Evolutionary conservation across 2,329 filamentous ascomycete genomes (phyloP), one percentile per base, ranked within the genome.

Genomic region (Clonostachys rhizophaga): DNA sequence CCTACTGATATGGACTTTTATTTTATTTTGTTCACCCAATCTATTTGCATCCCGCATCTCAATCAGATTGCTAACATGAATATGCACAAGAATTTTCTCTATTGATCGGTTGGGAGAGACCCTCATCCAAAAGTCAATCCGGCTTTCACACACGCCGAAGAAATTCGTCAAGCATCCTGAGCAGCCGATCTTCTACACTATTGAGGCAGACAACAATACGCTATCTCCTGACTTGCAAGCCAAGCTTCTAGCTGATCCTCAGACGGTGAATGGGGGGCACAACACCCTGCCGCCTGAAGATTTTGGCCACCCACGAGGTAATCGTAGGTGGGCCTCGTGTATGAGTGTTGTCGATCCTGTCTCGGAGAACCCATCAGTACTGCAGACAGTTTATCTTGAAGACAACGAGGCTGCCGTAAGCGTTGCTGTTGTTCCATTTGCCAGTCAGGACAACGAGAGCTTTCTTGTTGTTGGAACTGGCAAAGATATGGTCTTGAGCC

Each of bases 381-480:
- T 94, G 5, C 84, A 88, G 53, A 91, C 83, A 1, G 74, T 97
- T 40, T 86, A 97, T 49, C 69, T 99, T 0, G 85, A 87, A 44
- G 85, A 94, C 39, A 97, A 99, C 55, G 91, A 97, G 66, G 89
- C 91, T 16, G 91, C 92, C 20, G 85, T 96, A 48, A 96, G 90
- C 61, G 81, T 91, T 52, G 86, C 88, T 5, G 81, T 89, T 34
- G 90, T 95, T 2, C 78, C 89, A 0, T 99, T 99, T 62, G 79
- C 89, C 16, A 92, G 88, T 53, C 89, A 95, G 63, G 89, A 95
- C 50, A 86, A 90, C 55, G 91, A 97, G 61, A 82, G 80, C 14
- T 99, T 95, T 69, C 74, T 99, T n/a, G 80, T 96, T 5, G 89
- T 99, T 17, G 95, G 94, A 44, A 96, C 92, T 2, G 92, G 87